Conservation (phyloP, 2,329 filamentous ascomycete genomes). For the Diaporthe sp. region DNA sequence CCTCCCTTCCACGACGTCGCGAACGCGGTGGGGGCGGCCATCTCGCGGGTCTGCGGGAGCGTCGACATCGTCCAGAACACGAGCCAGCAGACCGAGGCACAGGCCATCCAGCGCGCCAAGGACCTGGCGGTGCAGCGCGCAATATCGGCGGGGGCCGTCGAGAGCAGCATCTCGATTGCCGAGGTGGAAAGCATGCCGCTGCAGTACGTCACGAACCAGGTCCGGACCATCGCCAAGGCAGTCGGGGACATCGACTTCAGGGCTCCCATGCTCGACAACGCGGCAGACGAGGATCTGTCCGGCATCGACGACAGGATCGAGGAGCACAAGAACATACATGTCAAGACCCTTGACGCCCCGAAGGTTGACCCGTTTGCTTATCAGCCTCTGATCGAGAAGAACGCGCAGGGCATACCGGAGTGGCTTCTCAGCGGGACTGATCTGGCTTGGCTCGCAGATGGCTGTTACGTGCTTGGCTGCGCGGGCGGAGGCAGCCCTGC, state of each 20-base stretch:
- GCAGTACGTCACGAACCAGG: slow-evolving; percentile 52
- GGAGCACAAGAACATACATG: slow-evolving; percentile 52
- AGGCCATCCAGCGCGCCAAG: slow-evolving; percentile 45
- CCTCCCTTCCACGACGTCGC: slow-evolving; percentile 58
- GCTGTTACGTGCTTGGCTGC: slow-evolving; percentile 62
- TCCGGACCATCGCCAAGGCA: slow-evolving; percentile 54
- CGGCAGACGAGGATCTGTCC: slow-evolving; percentile 40
- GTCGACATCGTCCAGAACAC: slow-evolving; percentile 43
- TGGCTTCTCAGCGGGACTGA: slow-evolving; percentile 63
- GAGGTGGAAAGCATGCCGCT: slow-evolving; percentile 58
- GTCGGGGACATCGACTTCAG: slow-evolving; percentile 58
- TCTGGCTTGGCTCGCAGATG: slow-evolving; percentile 60
- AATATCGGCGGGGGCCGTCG: slow-evolving; percentile 41
- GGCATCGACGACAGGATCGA: slow-evolving; percentile 36
- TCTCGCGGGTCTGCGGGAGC: slow-evolving; percentile 56
- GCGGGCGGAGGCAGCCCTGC: slow-evolving; percentile 61
- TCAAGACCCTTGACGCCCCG: slow-evolving; percentile 47
- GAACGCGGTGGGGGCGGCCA: slow-evolving; percentile 64
- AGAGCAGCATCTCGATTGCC: slow-evolving; percentile 53
- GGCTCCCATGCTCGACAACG: slow-evolving; percentile 45
- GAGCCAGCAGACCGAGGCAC: slow-evolving; percentile 42
- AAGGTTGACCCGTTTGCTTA: slow-evolving; percentile 50
- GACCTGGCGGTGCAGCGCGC: slow-evolving; percentile 43
- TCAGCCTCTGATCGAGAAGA: slow-evolving; percentile 51
- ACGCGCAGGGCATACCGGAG: slow-evolving; percentile 46